phyloP scores from a whole-genome alignment of 345 rosid species.

The Acer negundo region DNA sequence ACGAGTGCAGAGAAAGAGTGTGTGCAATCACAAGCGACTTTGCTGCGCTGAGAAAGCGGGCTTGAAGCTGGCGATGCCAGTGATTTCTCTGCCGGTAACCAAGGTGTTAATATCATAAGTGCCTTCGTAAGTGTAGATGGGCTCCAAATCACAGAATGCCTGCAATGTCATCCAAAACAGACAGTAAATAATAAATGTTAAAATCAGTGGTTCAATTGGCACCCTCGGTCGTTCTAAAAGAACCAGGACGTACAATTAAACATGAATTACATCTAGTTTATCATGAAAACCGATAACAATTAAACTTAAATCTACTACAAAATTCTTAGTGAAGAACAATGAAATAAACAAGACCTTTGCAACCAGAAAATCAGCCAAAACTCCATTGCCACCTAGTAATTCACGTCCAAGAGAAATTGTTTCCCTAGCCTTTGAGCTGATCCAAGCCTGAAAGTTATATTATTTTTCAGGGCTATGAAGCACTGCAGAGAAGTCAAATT shows the following conservation, averaged over 20 bases:
- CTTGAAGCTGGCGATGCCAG: conserved; percentile 89
- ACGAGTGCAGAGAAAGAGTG: too few species aligned
- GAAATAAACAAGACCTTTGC: conserved; percentile 10
- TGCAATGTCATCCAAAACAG: conserved; percentile 29
- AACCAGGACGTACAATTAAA: neutral
- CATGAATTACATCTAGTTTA: neutral
- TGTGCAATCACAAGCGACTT: too few species aligned
- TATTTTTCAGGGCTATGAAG: neutral
- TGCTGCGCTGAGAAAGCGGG: conserved; percentile 31
- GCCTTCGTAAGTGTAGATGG: conserved; percentile 91
- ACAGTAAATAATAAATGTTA: neutral
- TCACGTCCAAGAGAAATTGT: conserved; percentile 54
- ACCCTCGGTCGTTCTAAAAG: neutral
- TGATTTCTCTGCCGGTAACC: conserved; percentile 92
- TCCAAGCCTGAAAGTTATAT: conserved; percentile 68
- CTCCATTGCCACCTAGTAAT: too few species aligned
- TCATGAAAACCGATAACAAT: neutral
- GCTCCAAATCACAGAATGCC: conserved; percentile 98
- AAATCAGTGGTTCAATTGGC: neutral
- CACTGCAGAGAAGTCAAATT: neutral
- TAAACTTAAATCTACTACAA: neutral
- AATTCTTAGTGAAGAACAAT: neutral
- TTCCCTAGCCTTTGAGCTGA: conserved; percentile 73
- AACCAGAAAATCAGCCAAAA: too few species aligned
- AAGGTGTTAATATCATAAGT: conserved; percentile 88